phyloP scores from a whole-genome alignment of 2,329 filamentous ascomycete species.

The Apiospora malaysiana region DNA sequence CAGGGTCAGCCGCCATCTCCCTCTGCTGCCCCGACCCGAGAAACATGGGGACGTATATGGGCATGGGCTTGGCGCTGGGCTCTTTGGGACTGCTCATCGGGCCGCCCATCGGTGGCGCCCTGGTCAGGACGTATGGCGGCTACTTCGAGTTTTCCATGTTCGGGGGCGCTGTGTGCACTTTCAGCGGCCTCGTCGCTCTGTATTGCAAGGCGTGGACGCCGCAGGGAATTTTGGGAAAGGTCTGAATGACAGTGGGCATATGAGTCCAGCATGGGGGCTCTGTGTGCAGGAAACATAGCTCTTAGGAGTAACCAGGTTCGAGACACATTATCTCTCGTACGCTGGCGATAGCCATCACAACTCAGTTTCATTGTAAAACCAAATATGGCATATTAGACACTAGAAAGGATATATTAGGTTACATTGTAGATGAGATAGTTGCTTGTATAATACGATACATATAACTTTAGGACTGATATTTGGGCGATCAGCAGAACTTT shows the following conservation, averaged over 20 bases:
- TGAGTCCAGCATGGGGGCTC: too few species aligned
- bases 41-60: conserved; percentile 62
- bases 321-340: not conserved
- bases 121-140: conserved; percentile 47
- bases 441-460: not conserved
- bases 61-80: conserved; percentile 52
- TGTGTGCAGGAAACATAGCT: not conserved
- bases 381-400: not conserved
- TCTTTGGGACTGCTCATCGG: conserved; percentile 54
- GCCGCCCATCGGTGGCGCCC: conserved; percentile 51
- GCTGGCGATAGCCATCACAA: not conserved
- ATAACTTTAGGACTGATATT: too few species aligned
- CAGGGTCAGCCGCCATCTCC: conserved; percentile 49
- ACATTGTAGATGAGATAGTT: not conserved
- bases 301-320: not conserved
- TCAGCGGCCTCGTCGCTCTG: conserved; percentile 44
- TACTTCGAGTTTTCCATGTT: conserved; percentile 43
- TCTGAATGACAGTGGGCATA: not conserved
- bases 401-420: not conserved
- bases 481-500: not conserved
- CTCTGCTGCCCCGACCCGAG: conserved; percentile 51
- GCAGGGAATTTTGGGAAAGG: not conserved
- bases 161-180: conserved; percentile 37
- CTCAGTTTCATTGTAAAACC: not conserved
- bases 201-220: conserved; percentile 36